Base-by-base conservation (phyloP, 1,284 basidiomycete genomes). In the Fomitopsis betulina region DNA sequence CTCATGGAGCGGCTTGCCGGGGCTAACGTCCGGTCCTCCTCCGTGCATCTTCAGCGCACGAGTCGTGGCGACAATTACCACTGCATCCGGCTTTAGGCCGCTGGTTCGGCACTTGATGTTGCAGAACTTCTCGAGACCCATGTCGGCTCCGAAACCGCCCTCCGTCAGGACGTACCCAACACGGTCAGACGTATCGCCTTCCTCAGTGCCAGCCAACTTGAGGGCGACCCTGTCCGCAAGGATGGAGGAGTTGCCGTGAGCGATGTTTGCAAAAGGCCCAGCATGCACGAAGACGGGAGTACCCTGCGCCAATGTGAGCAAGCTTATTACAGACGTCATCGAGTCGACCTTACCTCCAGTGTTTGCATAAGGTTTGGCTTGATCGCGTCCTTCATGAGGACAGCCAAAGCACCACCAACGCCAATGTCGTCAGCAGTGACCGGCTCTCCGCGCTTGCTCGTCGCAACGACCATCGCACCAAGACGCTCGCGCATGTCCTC, bases 311-410 rank as follows among this genome's bases (percentile, higher is more conserved):
- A 37, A 7, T 15, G 37, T 55, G 10, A 51, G 33, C 8, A 15
- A 43, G 25, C 25, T 17, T 35, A 50, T 33, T 4, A 43, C 2
- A 47, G n/a, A 10, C 8, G 9, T 1, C 3, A 7, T 27, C 13
- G 8, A 30, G n/a, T n/a, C 47, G 10, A 23, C 57, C 71, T 57
- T 66, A 82, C 85, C 77, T 99, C 94, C 53, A 99, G 81, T 9
- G 96, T 97, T 76, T 99, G 96, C 96, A 99, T 99, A 64, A 99
- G 76, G 71, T 98, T 99, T 21, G 96, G 96, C 80, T 99, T 99
- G 80, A 99, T 96, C 21, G 97, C 94, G 70, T 99, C 96, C 81
- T 98, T 98, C 90, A 99, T 93, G 61, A 99, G 82, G 53, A 99
- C 96, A 15, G 97, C 93, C 61, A 99, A 86, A 57, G 96, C 96